Evolutionary conservation across 2,329 filamentous ascomycete genomes (phyloP), one percentile per base, ranked within the genome.

Genomic region (Incumbomyces lentus): DNA sequence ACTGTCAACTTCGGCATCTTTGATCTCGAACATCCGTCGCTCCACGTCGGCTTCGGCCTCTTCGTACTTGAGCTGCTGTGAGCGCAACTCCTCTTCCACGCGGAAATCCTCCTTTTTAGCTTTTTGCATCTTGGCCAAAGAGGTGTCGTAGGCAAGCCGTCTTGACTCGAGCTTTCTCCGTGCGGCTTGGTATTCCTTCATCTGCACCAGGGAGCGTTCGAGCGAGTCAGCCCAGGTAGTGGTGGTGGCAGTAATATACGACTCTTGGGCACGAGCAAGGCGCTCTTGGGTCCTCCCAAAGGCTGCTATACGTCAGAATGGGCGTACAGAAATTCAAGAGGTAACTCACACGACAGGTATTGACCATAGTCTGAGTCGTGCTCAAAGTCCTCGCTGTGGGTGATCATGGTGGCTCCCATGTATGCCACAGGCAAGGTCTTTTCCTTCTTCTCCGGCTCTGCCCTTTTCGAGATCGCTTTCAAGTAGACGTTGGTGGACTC

Each of bases 161-260:
- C 90, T 82, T 59, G 73, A 85, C 63, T 96, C 92, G 54, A 96
- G 82, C 78, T 94, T 95, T 77, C 92, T 95, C 61, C 90, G 84
- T 42, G 90, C 79, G 54, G 77, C 74, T 83, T 95, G 88, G 59
- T 95, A 96, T 61, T 96, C 92, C 64, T 94, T 95, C 86, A 96
- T 90, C 75, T 95, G 92, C 31, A 86, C 82, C 44, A 95, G 67
- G 19, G 84, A 93, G 55, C 88, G 75, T 64, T 96, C 90, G 17
- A 95, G 71, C n/a, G 85, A 88, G 63, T 95, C 88, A 48, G 94
- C 73, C 90, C 90, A 95, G 62, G 78, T 84, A 30, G 79, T 76
- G 13, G 84, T 93, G 52, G 87, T 83, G 58, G 85, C 78, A 30
- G 78, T 74, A 38, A 87, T 79, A 60, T 90, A 95, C 18, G 74